Percentiles rank a stretch among this genome's conserved stretches.
Evolutionary conservation across 2,329 filamentous ascomycete genomes (phyloP).

Genomic region (Fusarium paranaense): DNA sequence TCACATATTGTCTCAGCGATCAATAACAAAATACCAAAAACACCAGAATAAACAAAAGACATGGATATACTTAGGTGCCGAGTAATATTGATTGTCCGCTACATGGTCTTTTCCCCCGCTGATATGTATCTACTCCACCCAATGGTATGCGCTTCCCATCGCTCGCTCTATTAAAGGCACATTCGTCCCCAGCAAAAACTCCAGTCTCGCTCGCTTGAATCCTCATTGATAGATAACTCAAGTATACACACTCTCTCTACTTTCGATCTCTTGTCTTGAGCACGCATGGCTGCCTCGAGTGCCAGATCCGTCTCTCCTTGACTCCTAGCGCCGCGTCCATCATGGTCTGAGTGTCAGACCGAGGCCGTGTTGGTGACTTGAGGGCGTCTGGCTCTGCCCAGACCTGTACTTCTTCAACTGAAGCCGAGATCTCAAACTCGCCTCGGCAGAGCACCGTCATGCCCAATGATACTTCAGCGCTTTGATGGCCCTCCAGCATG

Average conservation of each 20-base stretch:
- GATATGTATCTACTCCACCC: conserved; percentile 20
- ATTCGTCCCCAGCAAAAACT: conserved; percentile 7
- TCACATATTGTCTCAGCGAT: not conserved
- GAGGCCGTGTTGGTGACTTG: conserved; percentile 48
- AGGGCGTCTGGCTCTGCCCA: conserved; percentile 52
- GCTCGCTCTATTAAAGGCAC: conserved; percentile 15
- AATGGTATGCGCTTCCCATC: conserved; percentile 7
- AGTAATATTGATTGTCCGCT: conserved; percentile 23
- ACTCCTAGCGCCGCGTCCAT: conserved; percentile 69
- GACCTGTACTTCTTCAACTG: conserved; percentile 81
- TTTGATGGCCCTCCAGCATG: conserved; percentile 67
- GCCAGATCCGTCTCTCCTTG: conserved; percentile 73
- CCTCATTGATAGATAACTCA: conserved; percentile 3
- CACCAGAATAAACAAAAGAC: not conserved
- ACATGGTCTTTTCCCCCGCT: conserved; percentile 12
- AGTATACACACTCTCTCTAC: conserved; percentile 7
- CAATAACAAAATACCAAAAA: not conserved
- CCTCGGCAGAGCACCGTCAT: conserved; percentile 82
- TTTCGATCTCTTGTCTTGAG: conserved; percentile 64
- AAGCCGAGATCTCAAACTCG: conserved; percentile 83
- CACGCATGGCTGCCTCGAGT: conserved; percentile 68
- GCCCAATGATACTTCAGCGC: conserved; percentile 72
- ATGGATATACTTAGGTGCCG: not conserved
- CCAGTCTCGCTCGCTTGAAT: conserved; percentile 6
- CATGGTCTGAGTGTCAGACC: conserved; percentile 67